Conservation (phyloP, 2,329 filamentous ascomycete species). For the Phyllosticta ampelicida region DNA sequence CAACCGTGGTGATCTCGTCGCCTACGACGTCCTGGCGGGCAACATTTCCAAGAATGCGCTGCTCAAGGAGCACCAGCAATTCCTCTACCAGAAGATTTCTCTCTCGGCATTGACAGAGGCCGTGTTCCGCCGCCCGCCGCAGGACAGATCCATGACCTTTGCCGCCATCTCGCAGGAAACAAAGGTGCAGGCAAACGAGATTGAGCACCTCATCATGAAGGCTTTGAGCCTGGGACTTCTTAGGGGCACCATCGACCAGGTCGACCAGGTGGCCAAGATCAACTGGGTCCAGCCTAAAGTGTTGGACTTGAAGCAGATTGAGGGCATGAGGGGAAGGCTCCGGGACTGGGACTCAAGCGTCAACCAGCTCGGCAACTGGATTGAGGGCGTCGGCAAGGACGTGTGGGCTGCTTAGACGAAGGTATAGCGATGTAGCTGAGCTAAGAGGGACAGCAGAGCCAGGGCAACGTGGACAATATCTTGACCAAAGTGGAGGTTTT, state of each 20-base stretch:
- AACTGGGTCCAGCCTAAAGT: slow-evolving; percentile 99
- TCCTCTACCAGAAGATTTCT: slow-evolving; percentile 95
- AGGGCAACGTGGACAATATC: neutral
- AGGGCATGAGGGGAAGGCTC: slow-evolving; percentile 76
- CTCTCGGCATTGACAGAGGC: slow-evolving; percentile 92
- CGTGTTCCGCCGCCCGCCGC: slow-evolving; percentile 89
- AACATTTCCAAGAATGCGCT: slow-evolving; percentile 73
- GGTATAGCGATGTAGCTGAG: neutral
- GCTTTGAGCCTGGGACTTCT: slow-evolving; percentile 87
- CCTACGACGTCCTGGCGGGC: slow-evolving; percentile 72
- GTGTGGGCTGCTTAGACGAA: slow-evolving; percentile 74
- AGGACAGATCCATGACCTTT: slow-evolving; percentile 93
- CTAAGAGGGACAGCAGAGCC: neutral
- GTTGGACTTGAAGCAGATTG: slow-evolving; percentile 88
- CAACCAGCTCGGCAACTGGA: slow-evolving; percentile 94
- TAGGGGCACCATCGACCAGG: slow-evolving; percentile 89
- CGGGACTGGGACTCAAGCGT: slow-evolving; percentile 95
- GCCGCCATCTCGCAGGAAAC: slow-evolving; percentile 80
- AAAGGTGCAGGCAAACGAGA: slow-evolving; percentile 81
- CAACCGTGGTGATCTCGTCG: slow-evolving; percentile 84
- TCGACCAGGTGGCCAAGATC: slow-evolving; percentile 85
- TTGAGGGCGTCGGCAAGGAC: slow-evolving; percentile 85
- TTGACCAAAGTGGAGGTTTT: neutral
- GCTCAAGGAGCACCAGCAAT: slow-evolving; percentile 66
- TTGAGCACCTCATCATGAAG: slow-evolving; percentile 98